phyloP scores from a whole-genome alignment of 176 grass and related monocot genomes.

The Phoenix roebelenii region DNA sequence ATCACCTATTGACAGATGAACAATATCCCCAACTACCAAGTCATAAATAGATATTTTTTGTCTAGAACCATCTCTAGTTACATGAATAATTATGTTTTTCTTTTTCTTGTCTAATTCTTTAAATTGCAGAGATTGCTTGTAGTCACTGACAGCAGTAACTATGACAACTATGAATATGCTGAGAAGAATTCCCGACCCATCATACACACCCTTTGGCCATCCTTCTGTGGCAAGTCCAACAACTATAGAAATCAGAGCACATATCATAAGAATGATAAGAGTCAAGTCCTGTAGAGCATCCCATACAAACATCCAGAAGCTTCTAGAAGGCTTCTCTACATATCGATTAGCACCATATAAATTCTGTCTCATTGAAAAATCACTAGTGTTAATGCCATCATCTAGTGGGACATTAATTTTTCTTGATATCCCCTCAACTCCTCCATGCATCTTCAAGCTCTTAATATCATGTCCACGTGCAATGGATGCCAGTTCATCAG shows the following conservation, averaged over 20 bases:
- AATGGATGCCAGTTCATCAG: slow-evolving; percentile 79
- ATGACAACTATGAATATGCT: slow-evolving; percentile 88
- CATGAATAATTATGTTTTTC: slow-evolving; percentile 91
- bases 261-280: slow-evolving; percentile 79
- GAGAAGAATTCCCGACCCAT: slow-evolving; percentile 88
- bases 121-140: slow-evolving; percentile 90
- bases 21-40: slow-evolving; percentile 82
- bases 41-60: slow-evolving; percentile 85
- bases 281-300: slow-evolving; percentile 86
- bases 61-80: slow-evolving; percentile 64
- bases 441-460: slow-evolving; percentile 55
- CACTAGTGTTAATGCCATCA: slow-evolving; percentile 32
- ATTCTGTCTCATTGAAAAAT: slow-evolving; percentile 48
- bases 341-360: slow-evolving; percentile 68
- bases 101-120: slow-evolving; percentile 96
- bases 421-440: slow-evolving; percentile 50
- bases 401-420: slow-evolving; percentile 43
- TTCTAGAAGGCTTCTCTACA: slow-evolving; percentile 74
- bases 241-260: slow-evolving; percentile 71
- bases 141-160: slow-evolving; percentile 92
- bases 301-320: slow-evolving; percentile 95
- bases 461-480: slow-evolving; percentile 59
- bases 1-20: slow-evolving; percentile 93
- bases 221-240: slow-evolving; percentile 87
- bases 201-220: slow-evolving; percentile 91